Evolutionary conservation across 768 basidiomycete species (phyloP).

Genomic region (Pleurotus tuoliensis): DNA sequence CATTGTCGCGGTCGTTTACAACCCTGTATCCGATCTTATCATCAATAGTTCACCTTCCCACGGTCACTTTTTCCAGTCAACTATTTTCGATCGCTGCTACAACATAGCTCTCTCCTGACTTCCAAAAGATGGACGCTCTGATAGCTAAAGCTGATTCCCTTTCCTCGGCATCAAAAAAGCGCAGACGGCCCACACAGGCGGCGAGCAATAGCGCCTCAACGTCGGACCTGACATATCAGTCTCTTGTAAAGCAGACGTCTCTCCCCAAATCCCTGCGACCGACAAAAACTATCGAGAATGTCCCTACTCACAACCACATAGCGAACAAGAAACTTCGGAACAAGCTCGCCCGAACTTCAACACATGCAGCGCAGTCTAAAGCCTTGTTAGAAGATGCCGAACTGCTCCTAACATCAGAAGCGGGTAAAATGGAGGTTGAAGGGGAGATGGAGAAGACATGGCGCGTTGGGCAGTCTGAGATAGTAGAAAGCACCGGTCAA

Average conservation of each 20-base stretch:
- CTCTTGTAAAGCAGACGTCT: constrained; percentile 53
- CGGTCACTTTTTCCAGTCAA: not conserved
- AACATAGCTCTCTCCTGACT: too few species aligned
- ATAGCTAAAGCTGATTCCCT: constrained; percentile 67
- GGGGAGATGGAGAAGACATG: constrained; percentile 85
- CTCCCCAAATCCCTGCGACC: constrained; percentile 68
- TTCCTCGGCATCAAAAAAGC: constrained; percentile 42
- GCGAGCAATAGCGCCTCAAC: constrained; percentile 10
- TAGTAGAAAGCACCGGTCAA: constrained; percentile 57
- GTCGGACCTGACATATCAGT: constrained; percentile 52
- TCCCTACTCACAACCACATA: constrained; percentile 55
- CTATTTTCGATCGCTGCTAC: not conserved
- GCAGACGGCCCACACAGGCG: constrained; percentile 27
- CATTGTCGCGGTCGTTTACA: not conserved
- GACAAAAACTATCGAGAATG: constrained; percentile 39
- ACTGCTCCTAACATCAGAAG: constrained; percentile 63
- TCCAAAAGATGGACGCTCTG: constrained; percentile 58
- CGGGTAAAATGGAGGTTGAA: constrained; percentile 73
- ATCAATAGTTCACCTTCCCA: not conserved
- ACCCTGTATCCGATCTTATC: too few species aligned
- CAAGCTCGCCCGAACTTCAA: constrained; percentile 58
- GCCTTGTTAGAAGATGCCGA: constrained; percentile 67
- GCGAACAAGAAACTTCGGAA: constrained; percentile 74
- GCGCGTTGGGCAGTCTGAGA: constrained; percentile 80
- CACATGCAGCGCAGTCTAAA: constrained; percentile 59